These are phyloP conservation scores for Alternaria brassicicola DNA, from an alignment of 2,329 filamentous ascomycete species.

Conservation along the genomic window DNA sequence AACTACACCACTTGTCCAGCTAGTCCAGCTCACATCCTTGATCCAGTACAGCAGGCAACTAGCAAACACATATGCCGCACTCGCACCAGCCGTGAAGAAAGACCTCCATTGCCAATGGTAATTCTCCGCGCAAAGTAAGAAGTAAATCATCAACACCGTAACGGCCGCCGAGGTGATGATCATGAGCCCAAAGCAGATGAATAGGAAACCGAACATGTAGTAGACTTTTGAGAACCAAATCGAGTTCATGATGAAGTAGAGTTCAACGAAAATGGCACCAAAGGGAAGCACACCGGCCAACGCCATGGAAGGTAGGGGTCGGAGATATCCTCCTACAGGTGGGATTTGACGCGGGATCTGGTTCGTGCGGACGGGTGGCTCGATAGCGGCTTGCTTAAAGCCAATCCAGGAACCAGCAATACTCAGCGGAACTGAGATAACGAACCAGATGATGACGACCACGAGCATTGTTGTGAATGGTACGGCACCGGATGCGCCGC, in stretches of 20 bases:
- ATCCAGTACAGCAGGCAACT: slow-evolving; percentile 92
- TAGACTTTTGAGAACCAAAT: slow-evolving; percentile 99
- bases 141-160: slow-evolving; percentile 94
- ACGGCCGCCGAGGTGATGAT: slow-evolving; percentile 92
- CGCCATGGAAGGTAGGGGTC: slow-evolving; percentile 86
- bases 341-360: slow-evolving; percentile 98
- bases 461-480: slow-evolving; percentile 97
- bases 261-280: slow-evolving; percentile 94
- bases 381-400: slow-evolving; percentile 73
- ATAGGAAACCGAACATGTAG: slow-evolving; percentile 99
- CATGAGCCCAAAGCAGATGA: slow-evolving; percentile 97
- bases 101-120: slow-evolving; percentile 99
- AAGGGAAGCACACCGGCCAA: slow-evolving; percentile 93
- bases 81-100: slow-evolving; percentile 89
- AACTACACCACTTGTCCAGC: slow-evolving; percentile 83
- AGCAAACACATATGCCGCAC: slow-evolving; percentile 87
- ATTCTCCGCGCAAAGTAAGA: slow-evolving; percentile 92
- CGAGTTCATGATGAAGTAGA: slow-evolving; percentile 99
- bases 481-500: slow-evolving; percentile 88
- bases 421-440: slow-evolving; percentile 92
- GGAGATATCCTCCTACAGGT: slow-evolving; percentile 79
- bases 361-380: slow-evolving; percentile 89
- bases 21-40: slow-evolving; percentile 83
- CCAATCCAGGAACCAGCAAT: slow-evolving; percentile 91
- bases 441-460: slow-evolving; percentile 91